Evolutionary conservation across 805 yeast genomes (phyloP).

Genomic region (Candida fluviatilis): DNA sequence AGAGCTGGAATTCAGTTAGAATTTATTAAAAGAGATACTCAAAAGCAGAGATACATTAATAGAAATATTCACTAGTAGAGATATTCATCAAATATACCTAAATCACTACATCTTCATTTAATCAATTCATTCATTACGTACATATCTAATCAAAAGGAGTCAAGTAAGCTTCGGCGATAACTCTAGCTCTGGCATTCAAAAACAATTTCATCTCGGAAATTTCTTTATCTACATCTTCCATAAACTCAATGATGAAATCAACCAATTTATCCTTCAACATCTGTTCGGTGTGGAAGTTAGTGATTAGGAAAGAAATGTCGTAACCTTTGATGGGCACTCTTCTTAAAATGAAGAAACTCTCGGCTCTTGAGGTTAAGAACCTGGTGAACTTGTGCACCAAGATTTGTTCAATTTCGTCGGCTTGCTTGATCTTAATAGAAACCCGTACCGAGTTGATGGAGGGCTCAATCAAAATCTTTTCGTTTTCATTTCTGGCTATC

Average conservation of each 20-base stretch:
- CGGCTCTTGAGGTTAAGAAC: conserved; percentile 93
- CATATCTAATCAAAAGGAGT: conserved; percentile 70
- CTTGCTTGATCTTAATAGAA: conserved; percentile 90
- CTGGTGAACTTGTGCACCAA: conserved; percentile 92
- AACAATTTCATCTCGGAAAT: conserved; percentile 97
- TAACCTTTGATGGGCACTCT: conserved; percentile 87
- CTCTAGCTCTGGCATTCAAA: conserved; percentile 95
- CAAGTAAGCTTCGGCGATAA: conserved; percentile 92
- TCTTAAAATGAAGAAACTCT: conserved; percentile 86
- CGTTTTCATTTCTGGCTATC: conserved; percentile 90
- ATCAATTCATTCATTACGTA: not conserved
- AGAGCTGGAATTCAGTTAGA: too few species aligned
- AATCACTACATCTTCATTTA: too few species aligned
- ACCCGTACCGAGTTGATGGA: conserved; percentile 90
- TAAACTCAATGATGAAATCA: conserved; percentile 94
- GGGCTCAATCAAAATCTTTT: conserved; percentile 87
- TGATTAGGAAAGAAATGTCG: conserved; percentile 88
- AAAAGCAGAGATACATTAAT: too few species aligned
- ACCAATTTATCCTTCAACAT: conserved; percentile 94
- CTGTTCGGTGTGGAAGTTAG: conserved; percentile 91
- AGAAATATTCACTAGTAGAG: too few species aligned
- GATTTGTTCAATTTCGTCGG: conserved; percentile 94
- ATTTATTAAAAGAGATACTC: too few species aligned
- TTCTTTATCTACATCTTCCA: conserved; percentile 99
- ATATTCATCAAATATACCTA: too few species aligned